Evolutionary conservation across 495 filamentous ascomycete genomes (phyloP), one percentile per base, ranked within the genome.

Genomic region (Staphylotrichum longicolle): DNA sequence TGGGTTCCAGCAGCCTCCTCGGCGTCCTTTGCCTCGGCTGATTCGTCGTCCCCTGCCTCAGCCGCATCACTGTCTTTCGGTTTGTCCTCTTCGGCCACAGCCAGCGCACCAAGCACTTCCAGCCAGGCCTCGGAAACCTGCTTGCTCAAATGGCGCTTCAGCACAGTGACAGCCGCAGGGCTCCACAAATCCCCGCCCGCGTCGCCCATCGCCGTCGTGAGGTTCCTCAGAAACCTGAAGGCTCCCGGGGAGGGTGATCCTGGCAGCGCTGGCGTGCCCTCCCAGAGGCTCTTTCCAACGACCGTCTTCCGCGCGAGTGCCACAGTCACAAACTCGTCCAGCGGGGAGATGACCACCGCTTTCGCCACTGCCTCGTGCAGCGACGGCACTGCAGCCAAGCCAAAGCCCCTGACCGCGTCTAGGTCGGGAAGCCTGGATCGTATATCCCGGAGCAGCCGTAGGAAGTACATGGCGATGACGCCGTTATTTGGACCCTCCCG

Each of bases 181-280:
- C 86, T 93, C 94, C 94, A 98, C 8, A 98, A 71, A 66, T 98
- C 94, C 39, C 77, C 74, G 1, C 94, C 94, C 9, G 77, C 76
- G 11, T 77, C 74, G 41, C 81, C 81, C 91, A 98, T 95, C 1
- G 80, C 75, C 42, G 74, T 72, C 8, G 82, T 77, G 32, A 96
- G 66, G 39, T 79, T 82, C 35, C 86, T 83, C 46, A 97, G 69
- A 56, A 93, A 88, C 62, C 82, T 83, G 71, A 96, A 95, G 3
- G 86, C 82, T 34, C 81, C 79, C 0, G 90, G 86, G 1, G 91
- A 92, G 0, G 93, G 92, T 63, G 91, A 90, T n/a, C 86, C 77
- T 1, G 94, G 94, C 33, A 96, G 68, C 40, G 82, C 79, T 0
- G 90, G 91, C 20, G 82, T 77, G 0, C 88, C 88, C 66, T 94